phyloP scores from a whole-genome alignment of 1,139 yeast genomes.

The Dujonia santamariae region DNA sequence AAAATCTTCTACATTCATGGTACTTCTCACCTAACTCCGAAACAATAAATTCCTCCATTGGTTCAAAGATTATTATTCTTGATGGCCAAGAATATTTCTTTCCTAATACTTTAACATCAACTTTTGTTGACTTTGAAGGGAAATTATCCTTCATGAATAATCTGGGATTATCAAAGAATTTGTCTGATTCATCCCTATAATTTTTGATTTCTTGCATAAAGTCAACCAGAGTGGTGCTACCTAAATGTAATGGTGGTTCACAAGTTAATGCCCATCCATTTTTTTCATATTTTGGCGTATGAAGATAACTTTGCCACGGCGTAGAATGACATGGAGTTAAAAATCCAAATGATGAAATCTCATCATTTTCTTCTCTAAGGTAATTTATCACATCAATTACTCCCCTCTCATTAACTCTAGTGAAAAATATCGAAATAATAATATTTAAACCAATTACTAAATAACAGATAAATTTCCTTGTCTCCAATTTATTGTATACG shows the following conservation, averaged over 20 bases:
- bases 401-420: conserved; percentile 78
- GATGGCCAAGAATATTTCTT: conserved; percentile 60
- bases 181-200: conserved; percentile 86
- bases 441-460: conserved; percentile 36
- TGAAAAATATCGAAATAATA: conserved; percentile 49
- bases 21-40: conserved; percentile 42
- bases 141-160: conserved; percentile 37
- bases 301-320: conserved; percentile 89
- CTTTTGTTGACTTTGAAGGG: conserved; percentile 10
- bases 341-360: conserved; percentile 61
- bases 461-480: not conserved
- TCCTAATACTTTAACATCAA: not conserved
- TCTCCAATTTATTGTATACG: conserved; percentile 5
- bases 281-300: conserved; percentile 46
- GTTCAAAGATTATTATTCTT: conserved; percentile 70
- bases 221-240: conserved; percentile 17
- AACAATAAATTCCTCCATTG: conserved; percentile 45
- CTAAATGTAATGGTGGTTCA: conserved; percentile 74
- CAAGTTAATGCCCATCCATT: conserved; percentile 77
- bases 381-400: conserved; percentile 64
- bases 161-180: conserved; percentile 66
- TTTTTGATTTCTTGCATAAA: conserved; percentile 22
- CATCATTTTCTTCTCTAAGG: conserved; percentile 39
- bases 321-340: conserved; percentile 96
- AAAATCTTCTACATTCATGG: conserved; percentile 50